phyloP scores from a whole-genome alignment of 2,329 filamentous ascomycete genomes.

The Alternaria brassicae region DNA sequence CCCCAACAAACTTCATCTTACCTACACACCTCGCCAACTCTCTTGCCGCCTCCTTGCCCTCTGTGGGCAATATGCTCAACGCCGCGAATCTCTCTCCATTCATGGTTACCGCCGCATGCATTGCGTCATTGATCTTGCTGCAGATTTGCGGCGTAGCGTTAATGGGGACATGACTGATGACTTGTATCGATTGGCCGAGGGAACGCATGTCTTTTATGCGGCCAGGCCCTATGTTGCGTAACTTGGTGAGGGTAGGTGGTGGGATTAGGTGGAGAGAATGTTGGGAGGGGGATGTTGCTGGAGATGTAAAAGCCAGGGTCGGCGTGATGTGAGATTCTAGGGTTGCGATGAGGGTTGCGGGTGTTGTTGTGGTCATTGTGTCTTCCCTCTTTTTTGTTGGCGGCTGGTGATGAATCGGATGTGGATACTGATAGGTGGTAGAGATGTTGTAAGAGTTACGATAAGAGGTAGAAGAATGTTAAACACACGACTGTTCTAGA shows the following conservation, averaged over 20 bases:
- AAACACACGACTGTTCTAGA: neutral
- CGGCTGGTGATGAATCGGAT: neutral
- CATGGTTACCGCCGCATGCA: constrained; percentile 25
- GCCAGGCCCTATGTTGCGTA: constrained; percentile 30
- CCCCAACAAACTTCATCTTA: constrained; percentile 58
- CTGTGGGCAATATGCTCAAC: constrained; percentile 52
- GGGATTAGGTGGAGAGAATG: constrained; percentile 30
- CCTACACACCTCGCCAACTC: constrained; percentile 53
- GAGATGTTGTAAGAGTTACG: neutral
- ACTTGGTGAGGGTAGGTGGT: constrained; percentile 26
- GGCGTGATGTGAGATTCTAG: constrained; percentile 37
- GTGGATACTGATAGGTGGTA: neutral
- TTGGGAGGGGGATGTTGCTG: constrained; percentile 9
- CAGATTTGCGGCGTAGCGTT: constrained; percentile 23
- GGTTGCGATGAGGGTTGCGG: constrained; percentile 31
- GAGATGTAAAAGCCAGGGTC: constrained; percentile 11
- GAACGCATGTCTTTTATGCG: constrained; percentile 36
- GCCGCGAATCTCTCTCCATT: constrained; percentile 51
- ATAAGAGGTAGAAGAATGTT: neutral
- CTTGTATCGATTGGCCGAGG: constrained; percentile 30
- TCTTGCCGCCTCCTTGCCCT: constrained; percentile 44
- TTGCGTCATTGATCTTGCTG: constrained; percentile 33
- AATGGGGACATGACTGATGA: constrained; percentile 40
- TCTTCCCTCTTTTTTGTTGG: neutral
- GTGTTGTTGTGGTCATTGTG: constrained; percentile 5